A percentile compares a stretch with the other conserved stretches of the same genome.
These are phyloP conservation scores for Alternaria brassicicola DNA, from an alignment of 2,329 filamentous ascomycete genomes.

Conservation along the genomic window DNA sequence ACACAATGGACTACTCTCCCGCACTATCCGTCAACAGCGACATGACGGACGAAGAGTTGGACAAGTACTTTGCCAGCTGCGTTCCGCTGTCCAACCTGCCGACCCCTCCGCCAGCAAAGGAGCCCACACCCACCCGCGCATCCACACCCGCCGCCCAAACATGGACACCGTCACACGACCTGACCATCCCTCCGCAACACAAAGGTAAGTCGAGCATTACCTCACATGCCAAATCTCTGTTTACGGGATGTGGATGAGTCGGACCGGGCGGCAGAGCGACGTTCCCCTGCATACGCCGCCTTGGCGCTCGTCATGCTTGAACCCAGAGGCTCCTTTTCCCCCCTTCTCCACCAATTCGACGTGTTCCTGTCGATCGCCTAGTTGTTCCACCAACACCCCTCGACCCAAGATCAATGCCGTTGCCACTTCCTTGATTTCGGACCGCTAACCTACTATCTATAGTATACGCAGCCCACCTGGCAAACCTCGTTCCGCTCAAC, in stretches of 20 bases:
- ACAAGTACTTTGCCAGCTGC: constrained; percentile 48
- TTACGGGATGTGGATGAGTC: constrained; percentile 23
- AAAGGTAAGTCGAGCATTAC: constrained; percentile 35
- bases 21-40: constrained; percentile 37
- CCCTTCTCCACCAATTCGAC: constrained; percentile 11
- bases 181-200: constrained; percentile 26
- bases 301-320: constrained; percentile 21
- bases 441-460: constrained; percentile 31
- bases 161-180: constrained; percentile 5
- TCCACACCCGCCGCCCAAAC: constrained; percentile 12
- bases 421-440: constrained; percentile 15
- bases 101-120: constrained; percentile 48
- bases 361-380: constrained; percentile 31
- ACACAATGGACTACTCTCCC: constrained; percentile 37
- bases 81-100: constrained; percentile 49
- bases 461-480: constrained; percentile 46
- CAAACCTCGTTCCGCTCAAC: constrained; percentile 45
- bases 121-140: constrained; percentile 20
- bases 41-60: constrained; percentile 48
- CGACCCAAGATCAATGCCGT: neutral
- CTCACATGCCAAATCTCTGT: constrained; percentile 22
- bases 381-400: constrained; percentile 15
- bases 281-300: constrained; percentile 28
- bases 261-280: constrained; percentile 19
- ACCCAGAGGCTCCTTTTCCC: constrained; percentile 8